Percentiles rank a stretch among this genome's conserved stretches.
phyloP scores from a whole-genome alignment of 257 asterid species.

The Gentiana straminea region DNA sequence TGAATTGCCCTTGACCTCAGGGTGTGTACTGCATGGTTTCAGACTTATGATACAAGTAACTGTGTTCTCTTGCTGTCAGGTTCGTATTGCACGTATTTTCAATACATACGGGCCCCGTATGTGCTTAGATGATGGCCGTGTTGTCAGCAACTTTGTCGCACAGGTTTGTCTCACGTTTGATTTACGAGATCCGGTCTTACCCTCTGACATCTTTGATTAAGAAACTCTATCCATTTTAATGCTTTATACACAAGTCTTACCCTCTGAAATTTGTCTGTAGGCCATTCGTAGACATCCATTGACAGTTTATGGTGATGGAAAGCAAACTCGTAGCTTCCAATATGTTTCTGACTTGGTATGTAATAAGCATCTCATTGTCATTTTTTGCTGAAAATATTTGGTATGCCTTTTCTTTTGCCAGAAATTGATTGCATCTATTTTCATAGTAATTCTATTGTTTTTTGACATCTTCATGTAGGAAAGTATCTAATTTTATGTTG shows the following conservation, averaged over 20 bases:
- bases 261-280: constrained; percentile 1
- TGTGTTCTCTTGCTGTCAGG: constrained; percentile 3
- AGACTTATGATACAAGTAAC: background rate
- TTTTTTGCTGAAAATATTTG: background rate
- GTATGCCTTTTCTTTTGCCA: background rate
- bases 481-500: too few species aligned
- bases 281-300: constrained; percentile 10
- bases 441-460: too few species aligned
- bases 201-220: background rate
- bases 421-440: background rate
- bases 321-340: constrained; percentile 16
- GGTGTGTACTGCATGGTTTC: background rate
- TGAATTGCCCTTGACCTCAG: background rate
- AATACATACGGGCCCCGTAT: constrained; percentile 18
- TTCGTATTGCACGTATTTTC: constrained; percentile 16
- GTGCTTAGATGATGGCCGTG: constrained; percentile 18
- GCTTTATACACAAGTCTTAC: background rate
- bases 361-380: background rate
- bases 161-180: constrained; percentile 5
- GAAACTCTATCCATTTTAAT: background rate
- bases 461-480: too few species aligned
- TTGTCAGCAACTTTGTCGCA: constrained; percentile 17
- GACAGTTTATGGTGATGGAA: constrained; percentile 12
- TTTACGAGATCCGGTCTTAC: background rate
- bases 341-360: constrained; percentile 12